Evolutionary conservation across 2,329 filamentous ascomycete genomes (phyloP).

Genomic region (Fusarium sarcochroum): DNA sequence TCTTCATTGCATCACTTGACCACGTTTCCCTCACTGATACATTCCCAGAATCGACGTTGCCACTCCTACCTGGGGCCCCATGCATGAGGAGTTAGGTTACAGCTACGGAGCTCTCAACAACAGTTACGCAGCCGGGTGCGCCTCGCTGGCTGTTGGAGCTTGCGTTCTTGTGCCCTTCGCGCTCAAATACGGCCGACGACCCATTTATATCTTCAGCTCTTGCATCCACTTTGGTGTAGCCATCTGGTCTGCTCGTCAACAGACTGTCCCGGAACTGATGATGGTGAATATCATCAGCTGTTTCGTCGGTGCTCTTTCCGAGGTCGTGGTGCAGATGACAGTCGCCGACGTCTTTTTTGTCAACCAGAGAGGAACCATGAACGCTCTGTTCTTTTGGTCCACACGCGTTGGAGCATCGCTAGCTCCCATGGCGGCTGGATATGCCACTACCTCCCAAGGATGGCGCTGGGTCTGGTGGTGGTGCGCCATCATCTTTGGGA

Average conservation of each 20-base stretch:
- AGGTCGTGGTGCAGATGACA: conserved; percentile 57
- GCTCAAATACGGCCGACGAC: conserved; percentile 45
- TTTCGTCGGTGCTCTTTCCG: conserved; percentile 56
- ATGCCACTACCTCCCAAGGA: conserved; percentile 41
- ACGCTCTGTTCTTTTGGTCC: conserved; percentile 50
- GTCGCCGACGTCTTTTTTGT: conserved; percentile 53
- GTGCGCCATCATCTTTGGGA: conserved; percentile 36
- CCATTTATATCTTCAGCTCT: conserved; percentile 53
- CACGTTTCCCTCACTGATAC: too few species aligned
- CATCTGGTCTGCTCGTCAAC: conserved; percentile 59
- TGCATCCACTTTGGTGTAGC: conserved; percentile 53
- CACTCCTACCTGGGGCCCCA: conserved; percentile 65
- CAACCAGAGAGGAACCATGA: conserved; percentile 58
- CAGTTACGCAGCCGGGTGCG: conserved; percentile 19
- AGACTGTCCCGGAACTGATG: conserved; percentile 59
- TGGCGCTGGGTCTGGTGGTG: conserved; percentile 59
- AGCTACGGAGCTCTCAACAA: conserved; percentile 6
- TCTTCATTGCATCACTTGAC: too few species aligned
- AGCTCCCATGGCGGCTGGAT: conserved; percentile 50
- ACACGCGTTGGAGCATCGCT: conserved; percentile 47
- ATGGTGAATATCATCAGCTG: conserved; percentile 56
- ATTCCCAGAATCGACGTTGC: too few species aligned
- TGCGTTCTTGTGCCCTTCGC: conserved; percentile 42
- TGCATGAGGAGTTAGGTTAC: conserved; percentile 22
- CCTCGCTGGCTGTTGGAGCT: conserved; percentile 40